Evolutionary conservation across 1,139 yeast species (phyloP).

Genomic region (Wickerhamomyces sp.): DNA sequence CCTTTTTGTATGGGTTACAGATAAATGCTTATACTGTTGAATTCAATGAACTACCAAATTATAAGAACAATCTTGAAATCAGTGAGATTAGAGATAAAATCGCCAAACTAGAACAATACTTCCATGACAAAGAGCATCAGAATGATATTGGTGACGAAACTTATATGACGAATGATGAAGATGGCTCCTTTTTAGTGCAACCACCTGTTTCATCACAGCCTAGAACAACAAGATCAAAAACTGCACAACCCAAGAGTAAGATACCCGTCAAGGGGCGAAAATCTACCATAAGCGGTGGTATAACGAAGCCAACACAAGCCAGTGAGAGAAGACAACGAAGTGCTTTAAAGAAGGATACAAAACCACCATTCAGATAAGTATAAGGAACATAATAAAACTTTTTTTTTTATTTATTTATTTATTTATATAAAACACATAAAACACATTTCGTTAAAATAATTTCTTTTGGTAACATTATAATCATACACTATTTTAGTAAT

Average conservation of each 20-base stretch:
- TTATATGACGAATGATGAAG: slow-evolving; percentile 23
- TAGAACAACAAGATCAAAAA: slow-evolving; percentile 1
- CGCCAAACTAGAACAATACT: slow-evolving; percentile 13
- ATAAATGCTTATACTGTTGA: slow-evolving; percentile 72
- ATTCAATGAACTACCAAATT: slow-evolving; percentile 42
- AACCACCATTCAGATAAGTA: slow-evolving; percentile 20
- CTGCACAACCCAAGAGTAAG: slow-evolving; percentile 7
- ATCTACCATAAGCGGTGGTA: slow-evolving; percentile 7
- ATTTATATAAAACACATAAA: no score
- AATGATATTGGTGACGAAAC: slow-evolving; percentile 12
- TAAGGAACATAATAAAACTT: neutral
- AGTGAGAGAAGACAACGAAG: slow-evolving; percentile 16
- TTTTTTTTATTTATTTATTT: neutral
- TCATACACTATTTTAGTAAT: slow-evolving; percentile 5
- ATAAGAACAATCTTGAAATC: slow-evolving; percentile 13
- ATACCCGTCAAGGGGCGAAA: slow-evolving; percentile 16
- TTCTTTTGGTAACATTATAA: no score
- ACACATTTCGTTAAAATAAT: no score
- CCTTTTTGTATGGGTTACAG: slow-evolving; percentile 58
- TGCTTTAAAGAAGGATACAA: slow-evolving; percentile 10
- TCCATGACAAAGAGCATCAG: slow-evolving; percentile 6
- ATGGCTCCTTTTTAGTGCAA: slow-evolving; percentile 21
- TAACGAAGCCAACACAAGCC: slow-evolving; percentile 17
- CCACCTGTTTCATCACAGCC: slow-evolving; percentile 9
- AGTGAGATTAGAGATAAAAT: slow-evolving; percentile 19